A percentile compares a stretch with the other conserved stretches of the same genome.
These are phyloP conservation scores for Dictyophora rubrovolvata DNA, from an alignment of 768 basidiomycete species.

Conservation along the genomic window DNA sequence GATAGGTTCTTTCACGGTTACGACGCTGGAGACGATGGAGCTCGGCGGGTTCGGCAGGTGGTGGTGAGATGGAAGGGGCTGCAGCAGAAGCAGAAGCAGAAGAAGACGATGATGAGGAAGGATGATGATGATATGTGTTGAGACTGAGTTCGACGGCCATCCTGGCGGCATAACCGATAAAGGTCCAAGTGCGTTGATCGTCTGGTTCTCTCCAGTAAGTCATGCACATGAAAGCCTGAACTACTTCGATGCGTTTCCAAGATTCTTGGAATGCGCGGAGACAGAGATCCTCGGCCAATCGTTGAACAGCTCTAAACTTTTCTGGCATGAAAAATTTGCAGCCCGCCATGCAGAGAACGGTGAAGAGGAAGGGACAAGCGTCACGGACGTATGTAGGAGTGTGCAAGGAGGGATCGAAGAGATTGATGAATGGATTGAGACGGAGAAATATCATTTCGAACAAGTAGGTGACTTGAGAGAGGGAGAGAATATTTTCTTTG, in stretches of 20 bases:
- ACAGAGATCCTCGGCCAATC: constrained; percentile 65
- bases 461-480: constrained; percentile 57
- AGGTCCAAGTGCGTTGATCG: constrained; percentile 82
- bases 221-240: constrained; percentile 81
- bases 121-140: constrained; percentile 50
- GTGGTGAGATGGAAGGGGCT: constrained; percentile 12
- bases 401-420: constrained; percentile 83
- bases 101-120: constrained; percentile 25
- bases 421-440: constrained; percentile 80
- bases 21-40: constrained; percentile 64
- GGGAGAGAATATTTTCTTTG: constrained; percentile 56
- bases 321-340: constrained; percentile 75
- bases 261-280: constrained; percentile 66
- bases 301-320: constrained; percentile 56
- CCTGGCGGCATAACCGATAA: constrained; percentile 79
- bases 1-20: constrained; percentile 77
- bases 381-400: constrained; percentile 69
- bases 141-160: constrained; percentile 81
- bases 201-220: constrained; percentile 87
- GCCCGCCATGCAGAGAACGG: constrained; percentile 72
- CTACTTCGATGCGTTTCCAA: constrained; percentile 78
- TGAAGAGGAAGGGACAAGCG: constrained; percentile 76
- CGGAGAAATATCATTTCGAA: constrained; percentile 76
- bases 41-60: constrained; percentile 50
- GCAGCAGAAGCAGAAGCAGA: constrained; percentile 36